phyloP scores from a whole-genome alignment of 2,329 filamentous ascomycete genomes.

The Pseudogymnoascus sp. region DNA sequence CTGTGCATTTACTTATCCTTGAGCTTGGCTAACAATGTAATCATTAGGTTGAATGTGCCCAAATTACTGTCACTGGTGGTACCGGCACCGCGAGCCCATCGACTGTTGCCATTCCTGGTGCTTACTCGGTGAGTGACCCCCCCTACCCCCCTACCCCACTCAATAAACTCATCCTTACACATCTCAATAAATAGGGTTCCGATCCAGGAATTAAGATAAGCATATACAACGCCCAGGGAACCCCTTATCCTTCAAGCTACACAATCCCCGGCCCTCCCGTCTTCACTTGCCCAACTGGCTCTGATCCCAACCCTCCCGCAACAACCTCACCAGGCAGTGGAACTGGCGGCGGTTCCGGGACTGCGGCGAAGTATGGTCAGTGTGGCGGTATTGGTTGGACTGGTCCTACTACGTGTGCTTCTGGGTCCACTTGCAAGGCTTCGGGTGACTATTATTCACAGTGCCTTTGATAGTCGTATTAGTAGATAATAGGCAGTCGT shows the following conservation, averaged over 20 bases:
- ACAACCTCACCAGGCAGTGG: background rate
- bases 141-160: too few species aligned
- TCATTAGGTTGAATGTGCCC: conserved; percentile 19
- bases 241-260: conserved; percentile 36
- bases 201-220: conserved; percentile 33
- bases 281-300: conserved; percentile 19
- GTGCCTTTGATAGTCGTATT: conserved; percentile 11
- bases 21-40: background rate
- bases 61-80: conserved; percentile 40
- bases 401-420: conserved; percentile 2
- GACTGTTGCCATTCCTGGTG: conserved; percentile 40
- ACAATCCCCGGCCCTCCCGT: conserved; percentile 35
- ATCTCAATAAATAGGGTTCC: conserved; percentile 5
- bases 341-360: background rate
- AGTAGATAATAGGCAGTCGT: background rate
- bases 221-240: conserved; percentile 32
- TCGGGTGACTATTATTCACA: conserved; percentile 19
- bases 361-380: conserved; percentile 10
- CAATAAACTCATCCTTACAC: background rate
- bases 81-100: conserved; percentile 35
- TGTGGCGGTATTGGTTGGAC: conserved; percentile 2
- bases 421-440: conserved; percentile 15
- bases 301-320: background rate
- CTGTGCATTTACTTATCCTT: background rate
- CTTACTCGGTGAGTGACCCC: conserved; percentile 36